Percentiles rank a stretch among this genome's conserved stretches.
Evolutionary conservation across 148 eudicot genomes (phyloP).

Genomic region (Rhododendron mucronatum): DNA sequence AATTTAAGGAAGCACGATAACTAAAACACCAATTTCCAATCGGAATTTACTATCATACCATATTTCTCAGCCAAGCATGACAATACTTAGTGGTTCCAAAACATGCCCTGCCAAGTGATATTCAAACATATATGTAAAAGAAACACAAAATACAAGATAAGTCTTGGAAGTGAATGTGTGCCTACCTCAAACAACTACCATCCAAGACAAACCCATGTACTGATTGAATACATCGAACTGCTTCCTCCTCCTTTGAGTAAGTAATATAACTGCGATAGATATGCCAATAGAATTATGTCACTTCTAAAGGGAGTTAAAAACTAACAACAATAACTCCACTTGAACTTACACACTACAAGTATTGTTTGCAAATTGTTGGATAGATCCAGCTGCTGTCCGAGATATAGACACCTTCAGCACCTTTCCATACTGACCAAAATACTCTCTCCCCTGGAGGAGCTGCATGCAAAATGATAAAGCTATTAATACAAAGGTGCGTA

Average conservation of each 20-base stretch:
- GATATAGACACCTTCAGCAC: conserved; percentile 93
- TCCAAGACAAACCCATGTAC: conserved; percentile 89
- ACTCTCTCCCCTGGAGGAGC: conserved; percentile 79
- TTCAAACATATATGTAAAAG: conserved; percentile 2
- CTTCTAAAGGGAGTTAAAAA: background rate
- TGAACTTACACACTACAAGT: conserved; percentile 93
- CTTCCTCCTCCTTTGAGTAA: conserved; percentile 92
- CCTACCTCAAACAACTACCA: conserved; percentile 68
- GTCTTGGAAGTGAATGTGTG: background rate
- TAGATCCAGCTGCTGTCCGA: conserved; percentile 85
- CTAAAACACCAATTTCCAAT: background rate
- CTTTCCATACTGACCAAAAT: conserved; percentile 88
- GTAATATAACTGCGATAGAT: conserved; percentile 73
- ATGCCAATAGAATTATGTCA: background rate
- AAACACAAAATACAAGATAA: background rate
- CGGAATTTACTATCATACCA: conserved; percentile 47
- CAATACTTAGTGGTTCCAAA: conserved; percentile 99
- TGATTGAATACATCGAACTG: conserved; percentile 88
- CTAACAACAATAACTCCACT: background rate
- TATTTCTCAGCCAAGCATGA: conserved; percentile 92
- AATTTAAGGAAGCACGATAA: background rate
- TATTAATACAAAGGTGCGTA: background rate
- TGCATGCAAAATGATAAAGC: conserved; percentile 20
- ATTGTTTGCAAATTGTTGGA: conserved; percentile 83
- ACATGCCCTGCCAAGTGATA: conserved; percentile 60